Evolutionary conservation across 163 green algal species (phyloP).

Genomic region (Coccomyxa subellipsoidea): DNA sequence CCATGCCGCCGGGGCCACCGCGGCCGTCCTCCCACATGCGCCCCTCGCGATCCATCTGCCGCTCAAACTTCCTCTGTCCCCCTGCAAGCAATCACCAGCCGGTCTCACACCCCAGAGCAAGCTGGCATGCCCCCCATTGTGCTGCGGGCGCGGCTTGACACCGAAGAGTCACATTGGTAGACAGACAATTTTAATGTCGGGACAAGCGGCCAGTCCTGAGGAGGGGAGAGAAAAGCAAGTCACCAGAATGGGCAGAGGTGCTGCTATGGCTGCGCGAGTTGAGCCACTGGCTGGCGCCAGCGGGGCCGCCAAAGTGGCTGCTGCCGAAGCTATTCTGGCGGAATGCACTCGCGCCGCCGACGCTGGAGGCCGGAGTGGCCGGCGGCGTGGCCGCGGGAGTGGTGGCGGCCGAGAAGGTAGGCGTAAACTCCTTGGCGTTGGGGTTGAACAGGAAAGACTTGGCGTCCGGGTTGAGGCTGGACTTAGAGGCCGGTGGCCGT

Average conservation of each 20-base stretch:
- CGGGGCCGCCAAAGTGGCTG: neutral
- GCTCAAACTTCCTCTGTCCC: neutral
- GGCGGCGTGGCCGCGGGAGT: neutral
- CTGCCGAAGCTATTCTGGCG: neutral
- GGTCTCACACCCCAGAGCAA: no score
- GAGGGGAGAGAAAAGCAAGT: no score
- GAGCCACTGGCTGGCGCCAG: neutral
- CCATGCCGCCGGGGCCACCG: neutral
- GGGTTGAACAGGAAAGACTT: slow-evolving; percentile 59
- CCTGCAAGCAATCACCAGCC: neutral
- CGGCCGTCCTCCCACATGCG: neutral
- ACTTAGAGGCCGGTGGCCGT: neutral
- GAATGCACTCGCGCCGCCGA: neutral
- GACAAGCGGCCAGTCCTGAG: no score
- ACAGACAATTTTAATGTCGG: no score
- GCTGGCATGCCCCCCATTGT: no score
- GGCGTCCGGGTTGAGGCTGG: slow-evolving; percentile 48
- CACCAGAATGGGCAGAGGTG: neutral
- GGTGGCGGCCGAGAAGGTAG: slow-evolving; percentile 17
- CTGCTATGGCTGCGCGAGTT: neutral
- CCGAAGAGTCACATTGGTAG: no score
- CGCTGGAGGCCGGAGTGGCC: neutral
- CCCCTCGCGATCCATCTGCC: neutral
- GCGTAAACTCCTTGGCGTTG: slow-evolving; percentile 48
- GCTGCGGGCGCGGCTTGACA: no score